A percentile compares a stretch with the other conserved stretches of the same genome.
phyloP scores from a whole-genome alignment of 352 stramenopile genomes.

The Pythium periplocum region DNA sequence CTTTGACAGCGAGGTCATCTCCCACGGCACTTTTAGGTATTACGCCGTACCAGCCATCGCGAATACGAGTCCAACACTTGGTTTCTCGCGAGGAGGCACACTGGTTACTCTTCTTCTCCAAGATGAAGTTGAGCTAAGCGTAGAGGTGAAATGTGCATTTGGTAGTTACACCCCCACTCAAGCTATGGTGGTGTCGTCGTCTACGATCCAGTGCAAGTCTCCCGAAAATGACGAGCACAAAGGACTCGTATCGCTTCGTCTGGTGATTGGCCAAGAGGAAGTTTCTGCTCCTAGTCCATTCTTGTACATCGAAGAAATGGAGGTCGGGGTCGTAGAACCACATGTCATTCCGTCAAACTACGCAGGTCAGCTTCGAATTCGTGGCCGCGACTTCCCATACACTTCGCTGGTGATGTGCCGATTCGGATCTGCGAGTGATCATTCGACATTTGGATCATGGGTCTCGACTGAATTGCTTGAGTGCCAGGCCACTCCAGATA shows the following conservation, averaged over 20 bases:
- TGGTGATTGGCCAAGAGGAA: neutral
- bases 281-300: neutral
- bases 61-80: slow-evolving; percentile 1
- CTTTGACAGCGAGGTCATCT: neutral
- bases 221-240: neutral
- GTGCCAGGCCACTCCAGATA: neutral
- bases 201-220: too few relatives aligned
- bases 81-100: neutral
- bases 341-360: neutral
- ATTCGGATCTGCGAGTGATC: neutral
- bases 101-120: neutral
- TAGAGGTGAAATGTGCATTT: neutral
- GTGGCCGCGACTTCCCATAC: neutral
- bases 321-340: neutral
- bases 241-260: neutral
- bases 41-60: slow-evolving; percentile 4
- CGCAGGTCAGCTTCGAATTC: neutral
- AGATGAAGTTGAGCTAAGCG: neutral
- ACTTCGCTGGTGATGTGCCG: neutral
- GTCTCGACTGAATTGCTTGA: neutral
- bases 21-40: neutral
- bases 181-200: neutral
- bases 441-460: neutral
- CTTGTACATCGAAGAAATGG: neutral
- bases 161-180: neutral